Conservation (phyloP, 2,329 filamentous ascomycete genomes). For the Lasiodiplodia hormozganensis region DNA sequence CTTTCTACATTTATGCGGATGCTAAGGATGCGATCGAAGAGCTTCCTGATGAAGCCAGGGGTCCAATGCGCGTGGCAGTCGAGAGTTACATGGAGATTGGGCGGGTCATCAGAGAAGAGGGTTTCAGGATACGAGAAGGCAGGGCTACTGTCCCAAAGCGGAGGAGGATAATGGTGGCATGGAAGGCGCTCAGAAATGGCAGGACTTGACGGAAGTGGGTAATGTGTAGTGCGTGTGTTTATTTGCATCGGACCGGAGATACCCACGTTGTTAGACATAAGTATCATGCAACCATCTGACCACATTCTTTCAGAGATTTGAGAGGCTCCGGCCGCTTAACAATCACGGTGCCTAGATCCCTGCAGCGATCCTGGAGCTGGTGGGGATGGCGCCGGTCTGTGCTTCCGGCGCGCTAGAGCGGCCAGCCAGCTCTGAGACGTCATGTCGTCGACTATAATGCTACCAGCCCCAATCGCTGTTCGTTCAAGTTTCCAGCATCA, state of each 20-base stretch:
- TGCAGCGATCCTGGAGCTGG: constrained; percentile 18
- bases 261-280: not conserved
- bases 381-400: constrained; percentile 5
- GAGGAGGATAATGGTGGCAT: constrained; percentile 63
- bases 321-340: constrained; percentile 1
- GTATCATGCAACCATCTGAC: constrained; percentile 4
- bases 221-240: constrained; percentile 1
- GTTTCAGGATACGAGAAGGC: constrained; percentile 39
- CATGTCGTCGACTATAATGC: constrained; percentile 17
- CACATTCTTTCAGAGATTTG: not conserved
- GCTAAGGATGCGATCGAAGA: constrained; percentile 65
- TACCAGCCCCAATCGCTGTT: not conserved
- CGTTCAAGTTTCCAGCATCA: not conserved
- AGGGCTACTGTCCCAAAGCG: constrained; percentile 55
- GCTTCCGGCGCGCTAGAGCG: constrained; percentile 1
- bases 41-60: constrained; percentile 66
- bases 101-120: constrained; percentile 59
- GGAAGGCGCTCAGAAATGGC: constrained; percentile 56
- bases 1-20: constrained; percentile 65
- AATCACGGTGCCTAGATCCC: not conserved
- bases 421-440: constrained; percentile 11
- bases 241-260: constrained; percentile 21
- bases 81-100: constrained; percentile 82
- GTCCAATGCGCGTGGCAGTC: constrained; percentile 71
- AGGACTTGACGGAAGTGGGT: constrained; percentile 4